These are phyloP conservation scores for Fusarium beomiforme DNA, from an alignment of 2,329 filamentous ascomycete species.

Conservation along the genomic window DNA sequence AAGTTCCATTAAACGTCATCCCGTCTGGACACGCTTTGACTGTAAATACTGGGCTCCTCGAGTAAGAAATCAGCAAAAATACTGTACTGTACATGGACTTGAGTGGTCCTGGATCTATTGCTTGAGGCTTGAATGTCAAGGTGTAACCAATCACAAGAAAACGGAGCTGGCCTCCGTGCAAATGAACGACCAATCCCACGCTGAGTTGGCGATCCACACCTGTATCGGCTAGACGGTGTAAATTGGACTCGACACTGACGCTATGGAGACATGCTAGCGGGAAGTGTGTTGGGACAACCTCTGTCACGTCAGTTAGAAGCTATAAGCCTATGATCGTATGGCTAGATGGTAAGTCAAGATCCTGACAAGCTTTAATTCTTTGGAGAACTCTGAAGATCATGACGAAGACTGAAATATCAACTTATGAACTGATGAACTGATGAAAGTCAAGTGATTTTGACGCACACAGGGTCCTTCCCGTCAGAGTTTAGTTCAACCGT, in stretches of 20 bases:
- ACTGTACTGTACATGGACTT: not conserved
- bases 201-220: not conserved
- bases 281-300: too few relatives aligned
- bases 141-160: not conserved
- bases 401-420: too few relatives aligned
- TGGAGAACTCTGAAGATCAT: not conserved
- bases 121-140: not conserved
- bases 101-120: not conserved
- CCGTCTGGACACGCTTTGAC: not conserved
- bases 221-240: constrained; percentile 15
- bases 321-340: too few relatives aligned
- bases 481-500: not conserved
- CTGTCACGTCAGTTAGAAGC: too few relatives aligned
- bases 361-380: not conserved
- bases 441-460: not conserved
- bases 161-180: not conserved
- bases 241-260: not conserved
- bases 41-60: not conserved
- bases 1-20: constrained; percentile 7
- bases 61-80: not conserved
- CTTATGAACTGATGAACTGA: not conserved
- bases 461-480: constrained; percentile 7
- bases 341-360: too few relatives aligned
- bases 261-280: too few relatives aligned
- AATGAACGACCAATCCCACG: not conserved